Evolutionary conservation across 495 filamentous ascomycete genomes (phyloP), one percentile per base, ranked within the genome.

Genomic region (Thermothielavioides terrestris): DNA sequence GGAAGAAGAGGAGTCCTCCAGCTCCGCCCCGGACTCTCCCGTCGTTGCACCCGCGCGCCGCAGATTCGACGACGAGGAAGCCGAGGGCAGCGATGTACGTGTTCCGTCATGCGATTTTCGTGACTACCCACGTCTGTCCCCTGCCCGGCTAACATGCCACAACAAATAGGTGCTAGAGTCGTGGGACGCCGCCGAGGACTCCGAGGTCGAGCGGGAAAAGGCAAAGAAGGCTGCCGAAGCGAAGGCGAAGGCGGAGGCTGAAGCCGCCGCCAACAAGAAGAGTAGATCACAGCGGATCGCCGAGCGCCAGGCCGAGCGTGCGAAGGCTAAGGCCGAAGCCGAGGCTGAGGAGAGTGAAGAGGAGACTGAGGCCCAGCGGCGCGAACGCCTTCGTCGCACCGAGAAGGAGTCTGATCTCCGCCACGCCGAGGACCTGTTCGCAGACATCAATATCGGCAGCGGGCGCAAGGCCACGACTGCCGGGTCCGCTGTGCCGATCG

Each of bases 151-250:
- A 42, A 52, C 46, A 3, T 28, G 43, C 51, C 46, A 8, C 46
- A 17, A 36, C 43, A 6, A n/a, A 3, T 40, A 95, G 86, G 88
- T 96, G 49, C 78, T 96, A 50, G 94, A 99, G 38, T 91, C 88
- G 18, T 99, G 94, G 94, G 89, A 95, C 57, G 91, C 88, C 34
- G 92, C 86, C 50, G 92, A 96, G 60, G 94, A 99, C 72, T 94
- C 88, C 42, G 94, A 99, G 60, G 90, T 83, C 44, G 94, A 99
- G 73, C 86, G 88, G 55, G 89, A 95, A 68, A 97, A 95, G 75
- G 86, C 79, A 20, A 88, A 85, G 70, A 86, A 86, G 69, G 88
- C 81, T 14, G 88, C 79, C 8, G 89, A 89, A 60, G 82, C 79
- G 52, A 90, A 88, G 65, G 91, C 89, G 42, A 94, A 91, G 66